Evolutionary conservation across 192 early-diverging fungal species (phyloP), one percentile per base, ranked within the genome.

Genomic region (Paraglomus brasilianum): DNA sequence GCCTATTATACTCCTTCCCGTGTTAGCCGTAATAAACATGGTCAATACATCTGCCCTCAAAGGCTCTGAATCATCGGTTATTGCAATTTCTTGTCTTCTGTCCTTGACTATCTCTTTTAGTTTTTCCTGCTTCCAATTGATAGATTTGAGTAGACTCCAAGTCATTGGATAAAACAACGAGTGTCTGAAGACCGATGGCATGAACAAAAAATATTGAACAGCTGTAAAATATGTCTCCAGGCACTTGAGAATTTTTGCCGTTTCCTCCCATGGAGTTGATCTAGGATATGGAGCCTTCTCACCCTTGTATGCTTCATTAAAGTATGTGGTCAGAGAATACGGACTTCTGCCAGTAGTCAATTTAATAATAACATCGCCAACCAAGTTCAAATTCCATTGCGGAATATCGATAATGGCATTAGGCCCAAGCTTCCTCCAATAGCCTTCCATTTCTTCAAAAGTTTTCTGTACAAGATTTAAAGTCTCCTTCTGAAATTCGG

Each of bases 11-110:
- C 47, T 44, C 10, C 67, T 22, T n/a, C 40, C n/a, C 8, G 67
- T 69, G 17, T 69, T 69, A 40, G 47, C 24, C 1, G 53, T 69
- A 17, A 69, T 57, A 6, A 69, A 69, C 53, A 52, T 57, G 22
- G 67, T 39, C 19, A 69, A 43, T 7, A 57, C n/a, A 57, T 69
- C 67, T 46, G 51, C 5, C 40, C 4, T 24, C 36, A 69, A 57
- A 39, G 11, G n/a, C 1, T 42, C 49, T 30, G 42, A 42, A 17
- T 15, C 5, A 9, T 41, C 41, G 8, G 43, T 46, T 14, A 8
- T 69, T 7, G 44, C 53, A 55, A 69, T 69, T 10, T 69, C 67
- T 57, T 43, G 5, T 69, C 24, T 69, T 21, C 67, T 24, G n/a
- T 57, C 43, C 7, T 30, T 36, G n/a, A 69, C 15, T 38, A 57